These are phyloP conservation scores for Mycena filopes DNA, from an alignment of 768 basidiomycete species.

Conservation along the genomic window DNA sequence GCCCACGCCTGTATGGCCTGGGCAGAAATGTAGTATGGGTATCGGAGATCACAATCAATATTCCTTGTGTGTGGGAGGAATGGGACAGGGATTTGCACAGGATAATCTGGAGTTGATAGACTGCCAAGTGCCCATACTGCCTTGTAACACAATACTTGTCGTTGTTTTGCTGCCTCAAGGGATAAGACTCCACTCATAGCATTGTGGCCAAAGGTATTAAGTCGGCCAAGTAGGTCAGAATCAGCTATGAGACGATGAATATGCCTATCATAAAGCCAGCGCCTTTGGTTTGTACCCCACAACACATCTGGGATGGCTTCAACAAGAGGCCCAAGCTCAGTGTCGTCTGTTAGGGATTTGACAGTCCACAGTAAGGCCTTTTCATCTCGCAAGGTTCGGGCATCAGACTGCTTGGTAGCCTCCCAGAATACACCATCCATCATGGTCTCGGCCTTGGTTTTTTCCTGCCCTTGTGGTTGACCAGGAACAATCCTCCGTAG, in stretches of 20 bases:
- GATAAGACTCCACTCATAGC: neutral
- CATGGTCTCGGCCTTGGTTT: neutral
- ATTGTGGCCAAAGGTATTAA: neutral
- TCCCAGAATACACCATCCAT: neutral
- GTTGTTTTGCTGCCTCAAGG: too few species aligned
- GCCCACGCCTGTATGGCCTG: too few species aligned
- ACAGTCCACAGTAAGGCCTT: too few species aligned
- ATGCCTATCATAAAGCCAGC: neutral
- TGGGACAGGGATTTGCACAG: too few species aligned
- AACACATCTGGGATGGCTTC: too few species aligned
- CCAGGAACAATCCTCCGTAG: neutral
- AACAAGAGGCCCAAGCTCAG: too few species aligned
- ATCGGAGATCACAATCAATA: too few species aligned
- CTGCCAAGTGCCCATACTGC: slow-evolving; percentile 1
- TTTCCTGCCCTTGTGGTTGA: neutral
- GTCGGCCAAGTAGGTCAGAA: neutral
- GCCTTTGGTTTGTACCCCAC: too few species aligned
- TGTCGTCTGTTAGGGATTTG: too few species aligned
- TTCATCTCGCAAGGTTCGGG: too few species aligned
- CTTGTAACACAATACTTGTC: slow-evolving; percentile 7
- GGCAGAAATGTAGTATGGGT: too few species aligned
- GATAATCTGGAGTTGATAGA: neutral
- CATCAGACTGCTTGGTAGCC: neutral
- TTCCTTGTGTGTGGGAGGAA: too few species aligned
- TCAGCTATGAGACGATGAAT: neutral